Base-by-base conservation (phyloP, 345 rosid species). In the Populus tremula region DNA sequence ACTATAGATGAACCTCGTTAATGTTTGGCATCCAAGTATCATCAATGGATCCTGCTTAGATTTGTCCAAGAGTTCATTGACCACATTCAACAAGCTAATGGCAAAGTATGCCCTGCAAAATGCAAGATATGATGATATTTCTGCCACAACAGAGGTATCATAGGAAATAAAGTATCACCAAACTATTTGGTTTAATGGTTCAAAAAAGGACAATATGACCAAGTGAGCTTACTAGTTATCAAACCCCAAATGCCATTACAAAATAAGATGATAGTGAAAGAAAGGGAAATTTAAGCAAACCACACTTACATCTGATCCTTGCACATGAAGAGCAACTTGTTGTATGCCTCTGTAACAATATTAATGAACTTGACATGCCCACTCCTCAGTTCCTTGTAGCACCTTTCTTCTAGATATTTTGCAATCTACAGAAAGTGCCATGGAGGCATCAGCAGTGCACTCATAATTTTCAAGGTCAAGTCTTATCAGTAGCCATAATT, bases 371-470 rank as follows among this genome's bases (percentile, higher is more conserved):
- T 91, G 81, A 86, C 73, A 63, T 96, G 97, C 76, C 82, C 91
- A 20, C 83, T 81, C 70, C 94, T 91, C 82, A 96, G 87, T 78
- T 96, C 98, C 89, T 90, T 96, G 86, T 75, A 88, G 85, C 94
- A 93, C 82, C 94, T 87, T 78, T 96, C 98, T 87, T 96, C 99
- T 31, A 96, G 99, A 86, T 84, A 90, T 66, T 90, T 90, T 17
- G 91, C 96, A 84, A 96, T 96, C 99, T 96, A 81, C 63, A 38
- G 27, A 72, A 72, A 79, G n/a, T 20, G 23, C 74, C 71, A 73
- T 74, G 70, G 50, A 71, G 70, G 47, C 12, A 33, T 71, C 67
- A 73, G 59, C 3, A 66, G 8, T 29, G 21, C 23, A 31, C 20
- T 56, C 6, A 12, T 31, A 21, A 47, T 25, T 62, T 59, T 69